These are phyloP conservation scores for Sphagnum fallax DNA, from an alignment of 228 moss, liverwort and hornwort genomes.

Conservation along the genomic window DNA sequence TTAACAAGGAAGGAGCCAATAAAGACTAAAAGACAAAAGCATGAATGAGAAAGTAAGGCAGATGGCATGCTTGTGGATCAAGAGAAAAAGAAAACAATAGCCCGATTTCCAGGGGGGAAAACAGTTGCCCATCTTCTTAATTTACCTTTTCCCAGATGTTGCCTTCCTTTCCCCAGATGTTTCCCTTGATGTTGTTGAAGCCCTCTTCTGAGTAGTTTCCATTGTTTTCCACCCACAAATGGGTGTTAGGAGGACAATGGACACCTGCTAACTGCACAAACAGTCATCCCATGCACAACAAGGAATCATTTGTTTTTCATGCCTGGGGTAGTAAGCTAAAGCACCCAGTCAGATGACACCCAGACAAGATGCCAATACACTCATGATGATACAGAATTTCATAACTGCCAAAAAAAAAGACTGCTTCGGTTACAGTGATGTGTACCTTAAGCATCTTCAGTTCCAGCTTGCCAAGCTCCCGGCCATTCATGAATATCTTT, in stretches of 20 bases:
- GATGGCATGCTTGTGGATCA: too few relatives aligned
- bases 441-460: slow-evolving; percentile 35
- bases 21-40: not conserved
- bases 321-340: too few relatives aligned
- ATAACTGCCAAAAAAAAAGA: too few relatives aligned
- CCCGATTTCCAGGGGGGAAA: too few relatives aligned
- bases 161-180: slow-evolving; percentile 61
- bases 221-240: slow-evolving; percentile 45
- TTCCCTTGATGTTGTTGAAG: slow-evolving; percentile 35
- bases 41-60: not conserved
- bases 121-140: not conserved
- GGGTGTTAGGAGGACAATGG: slow-evolving; percentile 39
- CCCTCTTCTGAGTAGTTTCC: slow-evolving; percentile 47
- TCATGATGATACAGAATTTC: too few relatives aligned
- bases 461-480: slow-evolving; percentile 49
- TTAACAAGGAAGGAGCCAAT: not conserved
- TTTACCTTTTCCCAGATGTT: slow-evolving; percentile 94
- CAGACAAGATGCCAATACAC: too few relatives aligned
- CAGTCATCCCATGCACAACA: not conserved
- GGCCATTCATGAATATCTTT: slow-evolving; percentile 38
- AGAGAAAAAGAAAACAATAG: too few relatives aligned
- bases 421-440: too few relatives aligned
- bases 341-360: too few relatives aligned
- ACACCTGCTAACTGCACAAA: slow-evolving; percentile 41
- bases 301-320: too few relatives aligned